Conservation (phyloP, 257 asterid species). For the Prunella vulgaris region DNA sequence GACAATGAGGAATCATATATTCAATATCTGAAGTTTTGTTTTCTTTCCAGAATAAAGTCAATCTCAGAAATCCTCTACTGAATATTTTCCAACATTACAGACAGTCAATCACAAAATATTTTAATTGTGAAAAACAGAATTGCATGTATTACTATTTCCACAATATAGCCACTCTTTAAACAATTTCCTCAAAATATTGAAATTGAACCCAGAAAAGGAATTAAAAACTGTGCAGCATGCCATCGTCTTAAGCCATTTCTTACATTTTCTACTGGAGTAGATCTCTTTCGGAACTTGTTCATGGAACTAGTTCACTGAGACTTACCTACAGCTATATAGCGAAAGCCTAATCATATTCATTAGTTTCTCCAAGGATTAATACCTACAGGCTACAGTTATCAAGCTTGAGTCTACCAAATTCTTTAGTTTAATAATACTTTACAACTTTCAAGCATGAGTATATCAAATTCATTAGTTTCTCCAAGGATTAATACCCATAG, state of each 20-base stretch:
- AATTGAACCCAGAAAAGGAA: neutral
- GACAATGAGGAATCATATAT: neutral
- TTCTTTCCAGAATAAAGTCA: neutral
- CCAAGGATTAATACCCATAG: neutral
- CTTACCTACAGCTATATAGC: neutral
- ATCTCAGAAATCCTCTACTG: neutral
- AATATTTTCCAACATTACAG: neutral
- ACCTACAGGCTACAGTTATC: neutral
- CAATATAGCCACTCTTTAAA: neutral
- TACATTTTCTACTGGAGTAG: too few species aligned
- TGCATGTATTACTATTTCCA: neutral
- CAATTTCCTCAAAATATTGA: neutral
- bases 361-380: neutral
- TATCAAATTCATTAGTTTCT: neutral
- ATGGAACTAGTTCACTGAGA: too few species aligned
- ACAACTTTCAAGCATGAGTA: neutral
- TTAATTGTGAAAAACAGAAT: neutral
- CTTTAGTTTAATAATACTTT: neutral
- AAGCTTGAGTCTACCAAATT: neutral
- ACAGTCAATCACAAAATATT: neutral
- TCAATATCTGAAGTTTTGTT: neutral
- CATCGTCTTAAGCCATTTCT: neutral
- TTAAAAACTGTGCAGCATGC: neutral
- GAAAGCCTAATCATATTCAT: neutral
- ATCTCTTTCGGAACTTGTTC: too few species aligned